Conservation (phyloP, 1,284 basidiomycete species). For the Apiotrichum montevideense region DNA sequence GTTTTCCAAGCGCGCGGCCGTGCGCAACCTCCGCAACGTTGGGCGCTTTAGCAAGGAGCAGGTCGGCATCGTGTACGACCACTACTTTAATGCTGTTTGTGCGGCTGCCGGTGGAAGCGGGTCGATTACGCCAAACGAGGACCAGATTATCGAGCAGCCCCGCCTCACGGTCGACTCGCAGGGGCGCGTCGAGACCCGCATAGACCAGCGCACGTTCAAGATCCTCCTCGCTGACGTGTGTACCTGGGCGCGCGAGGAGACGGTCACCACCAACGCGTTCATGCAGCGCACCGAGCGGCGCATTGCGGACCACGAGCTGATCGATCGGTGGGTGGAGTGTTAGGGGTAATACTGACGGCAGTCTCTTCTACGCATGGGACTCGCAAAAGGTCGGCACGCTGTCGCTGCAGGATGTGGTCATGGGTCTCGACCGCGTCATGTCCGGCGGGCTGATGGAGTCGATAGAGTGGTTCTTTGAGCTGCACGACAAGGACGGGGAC, state of each 20-base stretch:
- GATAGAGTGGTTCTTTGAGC: constrained; percentile 96
- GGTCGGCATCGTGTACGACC: constrained; percentile 83
- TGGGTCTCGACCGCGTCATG: constrained; percentile 84
- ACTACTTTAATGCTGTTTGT: constrained; percentile 79
- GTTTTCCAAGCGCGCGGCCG: constrained; percentile 89
- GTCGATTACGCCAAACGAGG: constrained; percentile 12
- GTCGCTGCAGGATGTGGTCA: constrained; percentile 84
- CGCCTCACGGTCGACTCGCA: constrained; percentile 42
- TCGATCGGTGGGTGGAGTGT: constrained; percentile 45
- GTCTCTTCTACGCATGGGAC: constrained; percentile 87
- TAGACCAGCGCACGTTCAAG: constrained; percentile 78
- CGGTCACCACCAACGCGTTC: constrained; percentile 84
- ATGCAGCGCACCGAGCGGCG: constrained; percentile 57
- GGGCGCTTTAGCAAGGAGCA: constrained; percentile 84
- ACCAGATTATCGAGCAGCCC: constrained; percentile 34
- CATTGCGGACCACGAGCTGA: constrained; percentile 50
- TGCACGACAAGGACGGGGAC: constrained; percentile 95
- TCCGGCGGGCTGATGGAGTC: constrained; percentile 96
- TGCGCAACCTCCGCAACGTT: constrained; percentile 78
- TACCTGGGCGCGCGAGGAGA: constrained; percentile 95
- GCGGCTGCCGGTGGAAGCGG: constrained; percentile 52
- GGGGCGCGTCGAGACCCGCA: constrained; percentile 81
- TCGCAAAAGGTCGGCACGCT: constrained; percentile 67
- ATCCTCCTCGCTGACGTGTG: constrained; percentile 87
- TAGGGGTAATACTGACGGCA: background rate